phyloP scores from a whole-genome alignment of 1,284 basidiomycete species.

The Ceratobasidium sp. region DNA sequence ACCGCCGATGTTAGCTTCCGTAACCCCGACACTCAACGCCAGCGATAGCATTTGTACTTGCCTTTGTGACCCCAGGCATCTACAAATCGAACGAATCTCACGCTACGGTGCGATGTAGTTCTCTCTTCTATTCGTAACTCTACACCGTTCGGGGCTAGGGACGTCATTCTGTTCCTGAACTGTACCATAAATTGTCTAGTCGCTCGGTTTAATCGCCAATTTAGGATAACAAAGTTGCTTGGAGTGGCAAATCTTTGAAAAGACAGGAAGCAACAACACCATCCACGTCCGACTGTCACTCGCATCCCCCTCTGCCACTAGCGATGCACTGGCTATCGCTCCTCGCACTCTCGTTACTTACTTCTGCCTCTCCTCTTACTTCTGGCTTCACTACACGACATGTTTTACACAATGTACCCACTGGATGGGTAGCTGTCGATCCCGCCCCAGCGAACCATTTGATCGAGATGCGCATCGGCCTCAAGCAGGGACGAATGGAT shows the following conservation, averaged over 20 bases:
- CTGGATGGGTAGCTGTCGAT: constrained; percentile 16
- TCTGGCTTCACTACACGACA: neutral
- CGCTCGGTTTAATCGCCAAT: neutral
- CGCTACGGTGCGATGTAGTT: no score
- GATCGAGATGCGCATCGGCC: constrained; percentile 38
- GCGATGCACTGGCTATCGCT: neutral
- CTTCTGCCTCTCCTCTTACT: neutral
- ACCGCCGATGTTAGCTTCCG: no score
- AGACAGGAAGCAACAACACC: no score
- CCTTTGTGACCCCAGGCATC: no score
- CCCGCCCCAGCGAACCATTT: constrained; percentile 24
- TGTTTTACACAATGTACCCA: constrained; percentile 28
- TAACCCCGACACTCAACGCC: no score
- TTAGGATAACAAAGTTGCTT: neutral
- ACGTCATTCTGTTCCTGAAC: neutral
- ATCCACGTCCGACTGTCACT: no score
- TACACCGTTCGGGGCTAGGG: neutral
- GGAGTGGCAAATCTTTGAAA: no score
- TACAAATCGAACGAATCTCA: no score
- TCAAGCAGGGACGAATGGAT: constrained; percentile 23
- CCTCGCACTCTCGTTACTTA: neutral
- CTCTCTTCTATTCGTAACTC: no score
- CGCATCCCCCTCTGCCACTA: neutral
- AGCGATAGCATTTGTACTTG: no score
- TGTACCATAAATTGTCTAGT: neutral